Evolutionary conservation across 306 rosid genomes (phyloP).

Genomic region (Sphenostylis stenocarpa): DNA sequence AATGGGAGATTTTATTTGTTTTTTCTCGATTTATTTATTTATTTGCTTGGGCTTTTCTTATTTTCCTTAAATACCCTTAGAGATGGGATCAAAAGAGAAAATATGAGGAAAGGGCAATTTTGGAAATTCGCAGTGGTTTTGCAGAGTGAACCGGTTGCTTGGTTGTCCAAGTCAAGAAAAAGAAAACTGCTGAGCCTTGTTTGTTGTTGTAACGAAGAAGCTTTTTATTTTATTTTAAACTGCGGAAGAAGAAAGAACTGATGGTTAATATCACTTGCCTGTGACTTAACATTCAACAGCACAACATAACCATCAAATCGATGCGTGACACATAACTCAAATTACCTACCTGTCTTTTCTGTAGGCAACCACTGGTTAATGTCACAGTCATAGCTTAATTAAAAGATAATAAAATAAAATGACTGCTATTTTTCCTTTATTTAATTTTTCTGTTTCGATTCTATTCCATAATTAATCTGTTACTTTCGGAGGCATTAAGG

Average conservation of each 20-base stretch:
- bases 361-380: slow-evolving; percentile 9
- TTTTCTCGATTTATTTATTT: slow-evolving; percentile 36
- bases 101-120: slow-evolving; percentile 33
- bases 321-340: slow-evolving; percentile 30
- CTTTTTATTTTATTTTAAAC: neutral
- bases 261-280: slow-evolving; percentile 27
- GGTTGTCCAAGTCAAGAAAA: slow-evolving; percentile 69
- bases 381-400: too few species aligned
- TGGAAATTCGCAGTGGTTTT: slow-evolving; percentile 30
- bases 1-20: slow-evolving; percentile 37
- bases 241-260: neutral
- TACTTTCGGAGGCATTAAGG: neutral
- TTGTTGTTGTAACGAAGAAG: slow-evolving; percentile 28
- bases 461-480: slow-evolving; percentile 8
- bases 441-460: neutral
- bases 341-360: slow-evolving; percentile 35
- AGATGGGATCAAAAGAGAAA: neutral
- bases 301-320: slow-evolving; percentile 20
- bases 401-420: too few species aligned
- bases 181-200: slow-evolving; percentile 55
- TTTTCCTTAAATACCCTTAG: slow-evolving; percentile 46
- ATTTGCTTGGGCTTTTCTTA: neutral
- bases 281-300: slow-evolving; percentile 28
- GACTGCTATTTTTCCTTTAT: neutral
- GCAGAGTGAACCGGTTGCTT: slow-evolving; percentile 55